Evolutionary conservation across 164 flowering plant species (phyloP).

Genomic region (Chimonanthus salicifolius): DNA sequence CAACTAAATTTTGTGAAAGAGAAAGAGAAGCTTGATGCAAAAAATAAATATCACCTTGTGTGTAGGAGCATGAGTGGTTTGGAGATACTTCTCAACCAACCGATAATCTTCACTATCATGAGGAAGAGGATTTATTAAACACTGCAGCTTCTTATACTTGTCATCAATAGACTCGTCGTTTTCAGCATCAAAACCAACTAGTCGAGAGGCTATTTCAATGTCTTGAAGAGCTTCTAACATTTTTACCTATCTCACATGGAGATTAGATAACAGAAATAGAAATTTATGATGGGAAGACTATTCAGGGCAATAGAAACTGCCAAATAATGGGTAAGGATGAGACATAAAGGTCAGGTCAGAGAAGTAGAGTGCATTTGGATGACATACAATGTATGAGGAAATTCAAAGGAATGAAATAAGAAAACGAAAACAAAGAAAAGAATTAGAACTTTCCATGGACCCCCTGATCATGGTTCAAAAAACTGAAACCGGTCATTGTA

Average conservation of each 20-base stretch:
- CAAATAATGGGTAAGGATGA: background rate
- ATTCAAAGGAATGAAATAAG: background rate
- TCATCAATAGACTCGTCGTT: constrained; percentile 74
- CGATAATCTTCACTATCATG: constrained; percentile 76
- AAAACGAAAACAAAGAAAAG: background rate
- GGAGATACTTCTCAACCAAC: constrained; percentile 80
- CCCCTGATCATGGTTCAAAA: background rate
- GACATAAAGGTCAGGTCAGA: background rate
- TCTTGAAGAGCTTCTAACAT: constrained; percentile 96
- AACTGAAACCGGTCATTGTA: too few relatives aligned
- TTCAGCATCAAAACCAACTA: constrained; percentile 86
- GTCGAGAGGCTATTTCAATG: constrained; percentile 91
- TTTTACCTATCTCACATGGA: constrained; percentile 55
- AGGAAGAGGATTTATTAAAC: constrained; percentile 58
- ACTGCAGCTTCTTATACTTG: constrained; percentile 72
- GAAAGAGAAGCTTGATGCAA: background rate
- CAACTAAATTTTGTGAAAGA: constrained; percentile 1
- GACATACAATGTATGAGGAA: background rate
- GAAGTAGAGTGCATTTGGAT: background rate
- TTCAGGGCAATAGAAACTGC: background rate
- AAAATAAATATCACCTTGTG: constrained; percentile 50
- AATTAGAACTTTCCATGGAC: background rate
- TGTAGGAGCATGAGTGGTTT: constrained; percentile 88
- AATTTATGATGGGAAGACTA: too few relatives aligned
- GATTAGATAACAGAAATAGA: background rate